Conservation (phyloP, 2,329 filamentous ascomycete species). For the Arthrinium puccinioides region DNA sequence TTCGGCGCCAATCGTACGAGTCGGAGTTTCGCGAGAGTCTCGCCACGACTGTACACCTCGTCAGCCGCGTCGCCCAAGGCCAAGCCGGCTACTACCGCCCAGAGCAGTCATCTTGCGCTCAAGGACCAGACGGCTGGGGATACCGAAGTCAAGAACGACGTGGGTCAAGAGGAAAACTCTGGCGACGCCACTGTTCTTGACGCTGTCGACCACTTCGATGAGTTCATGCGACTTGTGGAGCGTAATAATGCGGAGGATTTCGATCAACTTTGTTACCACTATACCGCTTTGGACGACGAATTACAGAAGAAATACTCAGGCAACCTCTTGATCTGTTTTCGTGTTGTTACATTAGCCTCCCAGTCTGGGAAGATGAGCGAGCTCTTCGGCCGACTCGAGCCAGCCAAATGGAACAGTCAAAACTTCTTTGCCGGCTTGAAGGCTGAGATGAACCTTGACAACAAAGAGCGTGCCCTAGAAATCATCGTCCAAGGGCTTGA, state of each 20-base stretch:
- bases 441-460: slow-evolving; percentile 32
- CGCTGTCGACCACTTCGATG: too few species aligned
- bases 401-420: slow-evolving; percentile 30
- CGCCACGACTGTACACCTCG: slow-evolving; percentile 17
- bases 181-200: too few species aligned
- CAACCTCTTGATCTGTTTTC: slow-evolving; percentile 33
- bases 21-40: slow-evolving; percentile 11
- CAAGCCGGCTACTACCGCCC: too few species aligned
- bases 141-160: too few species aligned
- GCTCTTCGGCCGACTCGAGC: slow-evolving; percentile 31
- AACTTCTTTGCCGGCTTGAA: slow-evolving; percentile 32
- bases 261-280: slow-evolving; percentile 38
- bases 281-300: slow-evolving; percentile 26
- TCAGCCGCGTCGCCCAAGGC: slow-evolving; percentile 10
- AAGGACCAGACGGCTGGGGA: too few species aligned
- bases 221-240: slow-evolving; percentile 7
- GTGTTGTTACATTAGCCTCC: slow-evolving; percentile 31
- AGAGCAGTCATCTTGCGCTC: too few species aligned
- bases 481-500: slow-evolving; percentile 31
- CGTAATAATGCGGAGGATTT: slow-evolving; percentile 10
- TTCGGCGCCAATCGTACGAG: slow-evolving; percentile 18
- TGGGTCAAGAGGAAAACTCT: too few species aligned
- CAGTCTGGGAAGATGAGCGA: slow-evolving; percentile 38
- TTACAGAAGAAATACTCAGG: slow-evolving; percentile 20
- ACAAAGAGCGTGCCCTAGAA: slow-evolving; percentile 29